phyloP scores from a whole-genome alignment of 176 grass and related monocot species.

The Stipa capillata region DNA sequence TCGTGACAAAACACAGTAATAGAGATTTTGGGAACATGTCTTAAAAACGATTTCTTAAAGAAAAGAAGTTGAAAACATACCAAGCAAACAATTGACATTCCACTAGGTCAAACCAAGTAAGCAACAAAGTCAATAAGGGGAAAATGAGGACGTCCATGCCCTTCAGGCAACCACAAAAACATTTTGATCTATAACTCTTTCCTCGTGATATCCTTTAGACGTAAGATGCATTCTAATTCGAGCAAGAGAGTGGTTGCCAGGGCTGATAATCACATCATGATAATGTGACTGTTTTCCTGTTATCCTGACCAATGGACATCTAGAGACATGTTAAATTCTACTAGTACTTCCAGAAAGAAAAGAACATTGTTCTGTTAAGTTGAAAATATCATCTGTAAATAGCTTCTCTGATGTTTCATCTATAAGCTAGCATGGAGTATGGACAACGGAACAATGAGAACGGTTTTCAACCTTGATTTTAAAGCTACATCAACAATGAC shows the following conservation, averaged over 20 bases:
- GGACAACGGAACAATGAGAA: neutral
- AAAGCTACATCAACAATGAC: neutral
- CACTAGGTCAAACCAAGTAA: neutral
- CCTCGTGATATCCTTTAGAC: neutral
- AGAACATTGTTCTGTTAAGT: neutral
- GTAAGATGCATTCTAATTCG: neutral
- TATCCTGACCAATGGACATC: neutral
- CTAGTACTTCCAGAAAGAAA: neutral
- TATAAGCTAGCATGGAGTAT: neutral
- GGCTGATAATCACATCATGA: neutral
- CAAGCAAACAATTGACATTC: neutral
- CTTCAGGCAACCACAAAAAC: neutral
- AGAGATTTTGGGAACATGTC: neutral
- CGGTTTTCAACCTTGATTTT: neutral
- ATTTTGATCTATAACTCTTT: neutral
- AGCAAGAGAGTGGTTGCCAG: neutral
- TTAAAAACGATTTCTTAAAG: rapidly evolving
- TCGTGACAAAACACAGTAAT: neutral
- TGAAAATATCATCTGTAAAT: neutral
- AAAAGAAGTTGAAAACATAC: neutral
- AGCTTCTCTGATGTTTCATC: neutral
- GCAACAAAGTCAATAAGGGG: neutral
- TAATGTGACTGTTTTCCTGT: neutral
- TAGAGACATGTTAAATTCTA: neutral
- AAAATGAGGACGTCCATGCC: neutral